Evolutionary conservation across 352 stramenopile species (phyloP), one percentile per base, ranked within the genome.

Genomic region (Phytophthora pluvialis): DNA sequence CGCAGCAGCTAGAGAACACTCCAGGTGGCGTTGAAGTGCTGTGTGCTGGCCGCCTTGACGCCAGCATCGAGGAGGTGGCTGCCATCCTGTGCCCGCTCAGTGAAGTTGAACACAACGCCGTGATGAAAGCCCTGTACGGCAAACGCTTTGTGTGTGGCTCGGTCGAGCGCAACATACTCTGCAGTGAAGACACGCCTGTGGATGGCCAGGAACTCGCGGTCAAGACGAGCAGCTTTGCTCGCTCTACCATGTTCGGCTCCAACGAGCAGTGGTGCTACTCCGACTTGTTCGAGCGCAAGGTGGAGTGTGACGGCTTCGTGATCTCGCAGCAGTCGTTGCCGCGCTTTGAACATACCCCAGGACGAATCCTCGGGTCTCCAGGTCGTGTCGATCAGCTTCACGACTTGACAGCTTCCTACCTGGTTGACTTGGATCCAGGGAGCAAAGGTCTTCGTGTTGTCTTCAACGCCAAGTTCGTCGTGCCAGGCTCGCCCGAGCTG

Each of bases 191-290:
- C 3, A 50, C 26, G 5, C 49, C 0, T 4, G n/a, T 32, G 9
- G 8, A 42, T 21, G 39, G 54, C 7, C 31, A 68, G 31, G 9
- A 56, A 1, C 48, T 77, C 0, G 43, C 52, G 0, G 61, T 78
- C 5, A 78, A 78, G 31, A 78, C 70, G 1, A 64, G 57, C 12
- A 73, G 46, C 12, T 75, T 78, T 46, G 61, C 67, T 35, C 56
- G 59, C 3, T 67, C 61, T 0, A 21, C 52, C 0, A 16, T 73
- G 18, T 73, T 75, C 29, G 44, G 29, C 0, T 4, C 6, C 31
- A 78, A 75, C 29, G 70, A 78, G 38, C 70, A 78, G 31, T 75
- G 66, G 66, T 75, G 70, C 39, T 75, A 73, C 54, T 38, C 68
- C 10, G 66, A 75, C 16, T 64, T 47, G 15, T 64, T 78, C 13